Conservation (phyloP, 352 stramenopile genomes). For the Phytophthora lateralis region DNA sequence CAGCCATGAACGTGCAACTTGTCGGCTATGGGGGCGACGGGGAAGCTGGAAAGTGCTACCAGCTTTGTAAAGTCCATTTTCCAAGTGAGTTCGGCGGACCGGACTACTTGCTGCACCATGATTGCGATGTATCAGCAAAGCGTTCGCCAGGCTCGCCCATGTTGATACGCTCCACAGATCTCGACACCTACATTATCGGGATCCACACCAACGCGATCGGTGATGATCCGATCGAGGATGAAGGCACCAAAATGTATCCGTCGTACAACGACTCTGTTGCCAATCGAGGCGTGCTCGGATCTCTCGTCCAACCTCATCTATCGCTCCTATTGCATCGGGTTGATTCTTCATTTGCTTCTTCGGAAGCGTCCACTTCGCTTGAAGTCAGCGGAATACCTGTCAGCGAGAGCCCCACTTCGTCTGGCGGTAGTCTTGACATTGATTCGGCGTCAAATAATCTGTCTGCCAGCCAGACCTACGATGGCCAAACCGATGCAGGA, state of each 20-base stretch:
- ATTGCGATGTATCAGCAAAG: conserved; percentile 59
- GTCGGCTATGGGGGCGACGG: conserved; percentile 45
- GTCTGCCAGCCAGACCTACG: not conserved
- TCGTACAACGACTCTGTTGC: conserved; percentile 40
- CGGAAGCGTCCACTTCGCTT: conserved; percentile 5
- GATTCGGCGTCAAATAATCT: conserved; percentile 10
- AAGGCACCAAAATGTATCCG: conserved; percentile 9
- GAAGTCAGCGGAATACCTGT: not conserved
- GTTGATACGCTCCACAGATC: conserved; percentile 57
- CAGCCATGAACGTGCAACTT: conserved; percentile 56
- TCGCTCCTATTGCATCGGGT: conserved; percentile 29
- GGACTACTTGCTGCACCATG: conserved; percentile 60
- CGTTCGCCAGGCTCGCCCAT: conserved; percentile 58
- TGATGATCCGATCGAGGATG: conserved; percentile 14
- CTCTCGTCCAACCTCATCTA: conserved; percentile 59
- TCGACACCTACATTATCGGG: conserved; percentile 69
- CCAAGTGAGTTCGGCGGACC: conserved; percentile 43
- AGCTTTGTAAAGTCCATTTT: conserved; percentile 58
- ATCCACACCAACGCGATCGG: conserved; percentile 58
- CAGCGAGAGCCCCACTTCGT: conserved; percentile 1
- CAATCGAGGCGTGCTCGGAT: conserved; percentile 59
- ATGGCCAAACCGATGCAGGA: conserved; percentile 10
- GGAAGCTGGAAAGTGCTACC: conserved; percentile 38
- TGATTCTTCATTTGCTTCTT: conserved; percentile 2
- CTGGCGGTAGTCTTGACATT: conserved; percentile 8